Percentiles rank a stretch among this genome's conserved stretches.
phyloP scores from a whole-genome alignment of 768 basidiomycete genomes.

The Russula dissimulans region DNA sequence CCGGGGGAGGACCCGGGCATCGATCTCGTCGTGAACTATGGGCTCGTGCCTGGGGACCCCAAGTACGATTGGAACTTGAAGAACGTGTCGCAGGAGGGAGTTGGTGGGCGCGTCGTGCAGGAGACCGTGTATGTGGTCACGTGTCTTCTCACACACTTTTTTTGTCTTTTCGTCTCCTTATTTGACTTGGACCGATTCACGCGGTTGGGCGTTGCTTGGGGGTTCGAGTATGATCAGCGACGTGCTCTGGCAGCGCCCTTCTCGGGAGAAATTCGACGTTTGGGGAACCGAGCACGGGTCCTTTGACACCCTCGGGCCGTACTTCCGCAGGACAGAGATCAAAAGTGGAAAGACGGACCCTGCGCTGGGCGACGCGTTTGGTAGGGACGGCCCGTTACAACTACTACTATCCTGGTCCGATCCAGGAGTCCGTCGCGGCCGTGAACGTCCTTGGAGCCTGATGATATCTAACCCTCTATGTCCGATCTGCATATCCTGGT shows the following conservation, averaged over 20 bases:
- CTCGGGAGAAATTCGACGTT: slow-evolving; percentile 13
- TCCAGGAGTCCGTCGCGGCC: slow-evolving; percentile 13
- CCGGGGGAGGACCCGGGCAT: slow-evolving; percentile 14
- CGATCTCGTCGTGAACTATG: slow-evolving; percentile 13
- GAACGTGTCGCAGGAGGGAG: slow-evolving; percentile 15
- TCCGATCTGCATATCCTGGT: background rate
- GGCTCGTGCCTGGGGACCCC: slow-evolving; percentile 14
- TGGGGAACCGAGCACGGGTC: slow-evolving; percentile 16
- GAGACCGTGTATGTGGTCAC: slow-evolving; percentile 8
- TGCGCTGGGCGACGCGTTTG: background rate
- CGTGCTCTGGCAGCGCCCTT: slow-evolving; percentile 18
- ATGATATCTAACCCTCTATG: slow-evolving; percentile 14
- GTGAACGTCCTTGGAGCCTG: slow-evolving; percentile 11
- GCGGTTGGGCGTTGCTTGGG: background rate
- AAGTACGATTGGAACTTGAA: slow-evolving; percentile 14
- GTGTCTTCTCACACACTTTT: too few relatives aligned
- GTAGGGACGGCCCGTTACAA: slow-evolving; percentile 16
- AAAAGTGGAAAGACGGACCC: slow-evolving; percentile 10
- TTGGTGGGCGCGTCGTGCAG: slow-evolving; percentile 10
- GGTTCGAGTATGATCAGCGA: slow-evolving; percentile 20
- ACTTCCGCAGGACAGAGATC: slow-evolving; percentile 16
- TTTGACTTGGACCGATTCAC: background rate
- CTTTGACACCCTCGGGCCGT: slow-evolving; percentile 13
- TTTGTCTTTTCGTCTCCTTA: background rate
- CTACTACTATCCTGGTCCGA: slow-evolving; percentile 14